These are phyloP conservation scores for Leccinum barrowsii DNA, from an alignment of 768 basidiomycete species.

Conservation along the genomic window DNA sequence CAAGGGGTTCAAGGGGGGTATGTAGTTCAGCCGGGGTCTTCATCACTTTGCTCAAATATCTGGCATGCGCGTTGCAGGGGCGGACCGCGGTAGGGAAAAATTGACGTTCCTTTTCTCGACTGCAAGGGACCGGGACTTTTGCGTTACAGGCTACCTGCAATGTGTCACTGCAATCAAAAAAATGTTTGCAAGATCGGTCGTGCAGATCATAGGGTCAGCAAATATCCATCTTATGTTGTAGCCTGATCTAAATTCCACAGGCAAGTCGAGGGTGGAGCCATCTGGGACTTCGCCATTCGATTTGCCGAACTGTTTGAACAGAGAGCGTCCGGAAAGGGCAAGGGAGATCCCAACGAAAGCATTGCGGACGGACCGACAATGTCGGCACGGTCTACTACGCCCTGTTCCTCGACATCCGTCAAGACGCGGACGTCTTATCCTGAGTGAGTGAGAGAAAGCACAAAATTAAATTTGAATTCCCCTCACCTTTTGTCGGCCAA, in stretches of 20 bases:
- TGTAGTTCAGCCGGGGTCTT: slow-evolving; percentile 1
- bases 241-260: slow-evolving; percentile 9
- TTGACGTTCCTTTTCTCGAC: slow-evolving; percentile 26
- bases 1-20: slow-evolving; percentile 26
- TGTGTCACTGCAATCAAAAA: slow-evolving; percentile 16
- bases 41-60: neutral
- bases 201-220: slow-evolving; percentile 18
- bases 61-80: slow-evolving; percentile 14
- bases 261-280: neutral
- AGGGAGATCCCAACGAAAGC: neutral
- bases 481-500: slow-evolving; percentile 7
- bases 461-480: neutral
- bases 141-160: slow-evolving; percentile 18
- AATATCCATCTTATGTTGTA: neutral
- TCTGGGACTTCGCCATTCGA: slow-evolving; percentile 13
- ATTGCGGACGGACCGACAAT: neutral
- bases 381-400: slow-evolving; percentile 10
- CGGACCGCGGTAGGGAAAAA: neutral
- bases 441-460: slow-evolving; percentile 16
- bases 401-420: slow-evolving; percentile 17
- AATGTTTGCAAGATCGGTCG: neutral
- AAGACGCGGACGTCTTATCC: slow-evolving; percentile 5
- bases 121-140: slow-evolving; percentile 12
- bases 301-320: slow-evolving; percentile 13
- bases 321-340: neutral